These are phyloP conservation scores for Trichosporon coremiiforme DNA, from an alignment of 1,284 basidiomycete genomes.

Conservation along the genomic window DNA sequence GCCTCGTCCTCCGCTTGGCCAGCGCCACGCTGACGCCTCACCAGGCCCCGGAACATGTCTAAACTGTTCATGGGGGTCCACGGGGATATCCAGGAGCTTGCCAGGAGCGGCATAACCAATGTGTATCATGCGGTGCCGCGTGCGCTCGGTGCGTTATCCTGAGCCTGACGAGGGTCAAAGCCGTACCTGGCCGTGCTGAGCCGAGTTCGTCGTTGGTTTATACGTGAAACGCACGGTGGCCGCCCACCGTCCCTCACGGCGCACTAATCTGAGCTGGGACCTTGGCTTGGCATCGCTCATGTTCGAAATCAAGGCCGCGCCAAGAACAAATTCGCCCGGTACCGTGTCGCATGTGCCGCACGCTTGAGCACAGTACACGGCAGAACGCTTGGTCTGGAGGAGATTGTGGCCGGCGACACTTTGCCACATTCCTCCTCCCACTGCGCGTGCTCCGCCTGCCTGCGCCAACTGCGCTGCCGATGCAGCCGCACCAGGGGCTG, in stretches of 20 bases:
- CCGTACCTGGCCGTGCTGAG: constrained; percentile 10
- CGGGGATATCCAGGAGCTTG: neutral
- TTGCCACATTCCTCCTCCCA: neutral
- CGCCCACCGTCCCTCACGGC: too few species aligned
- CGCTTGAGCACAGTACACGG: neutral
- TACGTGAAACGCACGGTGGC: neutral
- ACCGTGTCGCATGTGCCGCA: neutral
- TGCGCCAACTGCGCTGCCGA: neutral
- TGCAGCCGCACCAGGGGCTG: neutral
- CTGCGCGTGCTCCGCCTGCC: too few species aligned
- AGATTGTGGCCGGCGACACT: neutral
- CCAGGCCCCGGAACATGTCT: neutral
- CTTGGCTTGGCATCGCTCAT: constrained; percentile 1
- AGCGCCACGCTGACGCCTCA: neutral
- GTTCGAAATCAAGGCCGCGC: constrained; percentile 9
- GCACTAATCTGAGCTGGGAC: neutral
- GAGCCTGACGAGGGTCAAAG: neutral
- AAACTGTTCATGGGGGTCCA: constrained; percentile 3
- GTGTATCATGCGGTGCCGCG: neutral
- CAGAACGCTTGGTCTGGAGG: neutral
- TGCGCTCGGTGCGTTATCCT: neutral
- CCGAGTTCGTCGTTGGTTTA: neutral
- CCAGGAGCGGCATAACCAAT: neutral
- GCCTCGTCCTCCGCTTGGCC: neutral
- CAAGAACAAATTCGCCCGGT: neutral